Evolutionary conservation across 306 rosid species (phyloP).

Genomic region (Ammopiptanthus mongolicus): DNA sequence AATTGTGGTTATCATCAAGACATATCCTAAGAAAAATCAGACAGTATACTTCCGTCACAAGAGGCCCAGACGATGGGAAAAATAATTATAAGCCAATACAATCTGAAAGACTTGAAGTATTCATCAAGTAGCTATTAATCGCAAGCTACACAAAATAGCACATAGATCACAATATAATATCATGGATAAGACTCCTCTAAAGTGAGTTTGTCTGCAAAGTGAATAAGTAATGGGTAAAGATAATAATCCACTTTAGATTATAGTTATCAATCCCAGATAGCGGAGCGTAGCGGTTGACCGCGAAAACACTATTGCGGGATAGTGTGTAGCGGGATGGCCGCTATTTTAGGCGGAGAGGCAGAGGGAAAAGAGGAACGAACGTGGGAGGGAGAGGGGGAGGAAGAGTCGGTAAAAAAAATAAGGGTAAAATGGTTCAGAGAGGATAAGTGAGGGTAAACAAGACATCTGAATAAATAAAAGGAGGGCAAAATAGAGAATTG

Average conservation of each 20-base stretch:
- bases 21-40: conserved; percentile 55
- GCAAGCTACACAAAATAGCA: background rate
- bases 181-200: background rate
- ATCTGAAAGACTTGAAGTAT: background rate
- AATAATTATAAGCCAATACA: background rate
- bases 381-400: no score
- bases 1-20: conserved; percentile 86
- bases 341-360: no score
- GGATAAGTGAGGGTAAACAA: no score
- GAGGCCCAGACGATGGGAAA: background rate
- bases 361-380: no score
- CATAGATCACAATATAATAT: background rate
- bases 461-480: no score
- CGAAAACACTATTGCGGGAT: no score
- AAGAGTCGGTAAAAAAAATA: no score
- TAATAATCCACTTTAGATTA: background rate
- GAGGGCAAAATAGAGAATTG: no score
- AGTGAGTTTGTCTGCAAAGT: background rate
- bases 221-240: background rate
- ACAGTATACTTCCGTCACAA: background rate
- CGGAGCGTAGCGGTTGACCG: no score
- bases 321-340: no score
- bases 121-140: conserved; percentile 3
- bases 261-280: no score
- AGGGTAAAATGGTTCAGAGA: no score